These are phyloP conservation scores for Cercospora janseana DNA, from an alignment of 2,329 filamentous ascomycete genomes.

Conservation along the genomic window DNA sequence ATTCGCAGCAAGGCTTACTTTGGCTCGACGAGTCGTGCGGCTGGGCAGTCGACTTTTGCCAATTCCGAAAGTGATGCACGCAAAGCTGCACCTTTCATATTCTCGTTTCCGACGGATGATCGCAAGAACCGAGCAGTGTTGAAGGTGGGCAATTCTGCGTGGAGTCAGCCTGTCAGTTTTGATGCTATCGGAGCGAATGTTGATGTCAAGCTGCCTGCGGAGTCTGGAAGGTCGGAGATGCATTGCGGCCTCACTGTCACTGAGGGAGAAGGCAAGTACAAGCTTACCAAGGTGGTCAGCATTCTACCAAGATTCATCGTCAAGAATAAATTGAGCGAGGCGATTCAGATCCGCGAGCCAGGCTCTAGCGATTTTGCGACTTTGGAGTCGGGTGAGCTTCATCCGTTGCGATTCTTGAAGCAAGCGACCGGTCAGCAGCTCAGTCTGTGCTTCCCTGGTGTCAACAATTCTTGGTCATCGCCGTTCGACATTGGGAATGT, in stretches of 20 bases:
- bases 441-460: slow-evolving; percentile 85
- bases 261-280: slow-evolving; percentile 94
- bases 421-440: slow-evolving; percentile 81
- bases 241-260: slow-evolving; percentile 86
- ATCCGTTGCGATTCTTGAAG: slow-evolving; percentile 86
- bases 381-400: slow-evolving; percentile 72
- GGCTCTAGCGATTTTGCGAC: slow-evolving; percentile 83
- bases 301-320: slow-evolving; percentile 89
- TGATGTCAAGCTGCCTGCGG: slow-evolving; percentile 78
- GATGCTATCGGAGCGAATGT: slow-evolving; percentile 93
- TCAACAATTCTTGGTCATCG: slow-evolving; percentile 96
- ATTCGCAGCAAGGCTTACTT: slow-evolving; percentile 87
- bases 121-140: slow-evolving; percentile 85
- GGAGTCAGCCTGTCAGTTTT: slow-evolving; percentile 98
- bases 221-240: slow-evolving; percentile 72
- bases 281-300: slow-evolving; percentile 92
- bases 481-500: slow-evolving; percentile 97
- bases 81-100: slow-evolving; percentile 92
- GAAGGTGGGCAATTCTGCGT: slow-evolving; percentile 83
- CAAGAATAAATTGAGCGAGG: slow-evolving; percentile 87
- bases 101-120: slow-evolving; percentile 85
- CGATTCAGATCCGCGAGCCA: slow-evolving; percentile 85
- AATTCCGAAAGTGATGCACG: slow-evolving; percentile 56
- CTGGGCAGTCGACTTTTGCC: slow-evolving; percentile 70
- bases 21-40: slow-evolving; percentile 75